Conservation (phyloP, 2,329 filamentous ascomycete genomes). For the Fusarium pilosicola region DNA sequence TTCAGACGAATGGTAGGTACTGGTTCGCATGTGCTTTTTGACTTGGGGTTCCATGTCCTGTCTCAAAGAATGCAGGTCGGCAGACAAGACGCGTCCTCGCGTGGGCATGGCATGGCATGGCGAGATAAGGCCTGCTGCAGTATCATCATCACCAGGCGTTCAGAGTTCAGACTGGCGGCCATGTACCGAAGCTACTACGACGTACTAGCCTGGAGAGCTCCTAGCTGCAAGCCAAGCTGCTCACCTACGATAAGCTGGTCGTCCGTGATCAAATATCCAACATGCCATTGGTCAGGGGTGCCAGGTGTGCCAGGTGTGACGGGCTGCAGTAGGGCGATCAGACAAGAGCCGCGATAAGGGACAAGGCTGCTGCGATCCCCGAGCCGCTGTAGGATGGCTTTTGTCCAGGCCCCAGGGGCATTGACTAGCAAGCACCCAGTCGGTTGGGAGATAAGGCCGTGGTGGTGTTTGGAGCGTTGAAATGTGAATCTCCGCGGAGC, state of each 20-base stretch:
- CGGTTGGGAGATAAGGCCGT: constrained; percentile 38
- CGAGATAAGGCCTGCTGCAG: constrained; percentile 39
- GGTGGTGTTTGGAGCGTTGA: constrained; percentile 28
- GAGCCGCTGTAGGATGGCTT: constrained; percentile 14
- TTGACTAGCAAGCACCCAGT: constrained; percentile 25
- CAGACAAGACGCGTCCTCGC: constrained; percentile 4
- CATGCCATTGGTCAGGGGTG: constrained; percentile 33
- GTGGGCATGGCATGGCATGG: constrained; percentile 28
- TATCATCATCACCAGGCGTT: constrained; percentile 12
- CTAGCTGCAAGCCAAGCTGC: constrained; percentile 40
- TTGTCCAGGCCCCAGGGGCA: constrained; percentile 2
- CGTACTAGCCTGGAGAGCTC: constrained; percentile 25
- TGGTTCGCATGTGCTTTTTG: constrained; percentile 9
- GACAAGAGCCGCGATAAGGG: constrained; percentile 28
- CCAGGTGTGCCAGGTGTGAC: constrained; percentile 17
- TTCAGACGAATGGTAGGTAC: constrained; percentile 3
- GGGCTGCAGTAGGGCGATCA: constrained; percentile 25
- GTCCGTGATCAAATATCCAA: constrained; percentile 33
- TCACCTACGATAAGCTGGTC: constrained; percentile 37
- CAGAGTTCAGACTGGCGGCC: constrained; percentile 12
- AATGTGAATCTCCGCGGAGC: constrained; percentile 44
- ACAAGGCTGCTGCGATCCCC: constrained; percentile 28
- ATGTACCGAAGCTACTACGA: constrained; percentile 29
- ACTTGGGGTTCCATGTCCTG: constrained; percentile 8
- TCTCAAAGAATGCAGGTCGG: constrained; percentile 20